Conservation (phyloP, 2,329 filamentous ascomycete species). For the Aspergillus oerlinghausenensis region DNA sequence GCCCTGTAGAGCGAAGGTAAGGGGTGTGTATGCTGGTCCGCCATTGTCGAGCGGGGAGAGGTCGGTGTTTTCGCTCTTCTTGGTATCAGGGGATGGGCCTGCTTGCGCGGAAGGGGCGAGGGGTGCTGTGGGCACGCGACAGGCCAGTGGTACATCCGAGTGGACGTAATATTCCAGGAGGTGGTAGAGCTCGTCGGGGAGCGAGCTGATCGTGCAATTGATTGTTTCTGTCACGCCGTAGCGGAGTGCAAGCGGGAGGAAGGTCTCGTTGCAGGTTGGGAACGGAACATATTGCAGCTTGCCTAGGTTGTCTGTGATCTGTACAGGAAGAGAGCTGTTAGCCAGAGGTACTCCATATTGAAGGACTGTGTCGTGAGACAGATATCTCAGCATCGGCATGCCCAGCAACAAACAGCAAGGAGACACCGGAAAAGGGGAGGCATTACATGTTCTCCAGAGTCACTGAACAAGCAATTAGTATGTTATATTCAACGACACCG, state of each 20-base stretch:
- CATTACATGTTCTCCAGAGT: slow-evolving; percentile 30
- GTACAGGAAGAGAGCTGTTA: slow-evolving; percentile 1
- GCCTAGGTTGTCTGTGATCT: slow-evolving; percentile 71
- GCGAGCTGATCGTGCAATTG: slow-evolving; percentile 48
- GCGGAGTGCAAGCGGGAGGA: slow-evolving; percentile 72
- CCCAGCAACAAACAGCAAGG: background rate
- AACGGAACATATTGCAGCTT: slow-evolving; percentile 92
- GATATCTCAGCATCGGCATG: background rate
- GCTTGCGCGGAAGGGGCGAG: slow-evolving; percentile 31
- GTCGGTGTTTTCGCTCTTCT: slow-evolving; percentile 44
- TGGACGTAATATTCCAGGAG: slow-evolving; percentile 85
- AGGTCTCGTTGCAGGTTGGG: slow-evolving; percentile 83
- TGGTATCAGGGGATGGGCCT: slow-evolving; percentile 22
- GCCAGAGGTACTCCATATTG: background rate
- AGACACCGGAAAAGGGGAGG: background rate
- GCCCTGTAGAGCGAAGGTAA: slow-evolving; percentile 84
- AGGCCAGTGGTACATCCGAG: slow-evolving; percentile 87
- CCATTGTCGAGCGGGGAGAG: slow-evolving; percentile 20
- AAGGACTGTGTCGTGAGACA: background rate
- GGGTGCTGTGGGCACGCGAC: slow-evolving; percentile 79
- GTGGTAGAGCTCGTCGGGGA: slow-evolving; percentile 53
- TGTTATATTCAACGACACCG: background rate
- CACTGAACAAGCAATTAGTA: slow-evolving; percentile 12
- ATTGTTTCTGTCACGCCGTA: slow-evolving; percentile 70
- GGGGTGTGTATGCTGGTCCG: slow-evolving; percentile 56